Percentiles rank a stretch among this genome's conserved stretches.
phyloP scores from a whole-genome alignment of 805 yeast species.

The Kockiozyma suomiensis region DNA sequence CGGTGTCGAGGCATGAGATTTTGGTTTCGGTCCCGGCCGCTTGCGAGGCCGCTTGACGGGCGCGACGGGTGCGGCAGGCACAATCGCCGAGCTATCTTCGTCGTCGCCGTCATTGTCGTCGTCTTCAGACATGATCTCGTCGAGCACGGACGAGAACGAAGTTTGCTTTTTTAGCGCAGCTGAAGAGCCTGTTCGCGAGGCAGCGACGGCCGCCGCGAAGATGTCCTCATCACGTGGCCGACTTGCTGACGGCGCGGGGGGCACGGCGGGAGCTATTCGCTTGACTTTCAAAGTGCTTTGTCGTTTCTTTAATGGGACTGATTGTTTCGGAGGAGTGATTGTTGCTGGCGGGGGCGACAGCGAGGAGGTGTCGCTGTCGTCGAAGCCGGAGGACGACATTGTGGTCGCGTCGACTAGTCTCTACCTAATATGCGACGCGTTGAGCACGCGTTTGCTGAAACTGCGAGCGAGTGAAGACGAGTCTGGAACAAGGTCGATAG shows the following conservation, averaged over 20 bases:
- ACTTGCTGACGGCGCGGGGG: not conserved
- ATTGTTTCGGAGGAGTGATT: not conserved
- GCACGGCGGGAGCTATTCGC: not conserved
- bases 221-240: slow-evolving; percentile 24
- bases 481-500: not conserved
- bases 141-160: slow-evolving; percentile 25
- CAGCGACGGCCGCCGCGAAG: slow-evolving; percentile 27
- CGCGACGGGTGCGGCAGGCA: not conserved
- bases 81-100: slow-evolving; percentile 1
- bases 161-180: not conserved
- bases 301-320: not conserved
- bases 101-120: slow-evolving; percentile 14
- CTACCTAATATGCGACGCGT: not conserved
- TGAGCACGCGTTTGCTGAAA: not conserved
- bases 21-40: not conserved
- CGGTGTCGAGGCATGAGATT: not conserved
- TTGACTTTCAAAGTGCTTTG: slow-evolving; percentile 7
- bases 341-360: slow-evolving; percentile 27
- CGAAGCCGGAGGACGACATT: slow-evolving; percentile 13
- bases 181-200: not conserved
- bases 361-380: slow-evolving; percentile 22
- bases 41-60: not conserved
- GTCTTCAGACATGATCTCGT: slow-evolving; percentile 31
- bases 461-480: not conserved
- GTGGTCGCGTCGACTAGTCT: not conserved